Conservation (phyloP, 176 grass and related monocot species). For the Aegilops longissima region DNA sequence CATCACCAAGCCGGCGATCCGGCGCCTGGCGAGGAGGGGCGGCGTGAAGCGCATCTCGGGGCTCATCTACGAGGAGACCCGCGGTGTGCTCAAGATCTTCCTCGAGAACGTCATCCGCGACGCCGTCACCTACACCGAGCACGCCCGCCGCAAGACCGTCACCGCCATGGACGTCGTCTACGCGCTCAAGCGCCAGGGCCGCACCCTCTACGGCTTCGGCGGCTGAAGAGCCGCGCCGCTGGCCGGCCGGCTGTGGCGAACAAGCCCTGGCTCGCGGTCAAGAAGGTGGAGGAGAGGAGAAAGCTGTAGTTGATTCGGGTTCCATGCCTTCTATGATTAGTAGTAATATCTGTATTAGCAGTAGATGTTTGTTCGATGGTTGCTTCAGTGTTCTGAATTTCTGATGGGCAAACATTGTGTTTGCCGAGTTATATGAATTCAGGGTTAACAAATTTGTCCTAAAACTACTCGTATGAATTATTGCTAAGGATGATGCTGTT, state of each 20-base stretch:
- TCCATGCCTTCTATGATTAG: background rate
- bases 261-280: conserved; percentile 41
- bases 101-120: conserved; percentile 98
- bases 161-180: conserved; percentile 97
- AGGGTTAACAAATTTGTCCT: background rate
- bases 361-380: background rate
- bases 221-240: conserved; percentile 19
- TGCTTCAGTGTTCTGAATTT: background rate
- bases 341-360: background rate
- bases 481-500: background rate
- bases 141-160: conserved; percentile 87
- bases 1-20: conserved; percentile 80
- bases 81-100: conserved; percentile 97
- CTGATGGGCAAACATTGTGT: background rate
- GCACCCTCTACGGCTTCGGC: conserved; percentile 86
- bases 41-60: conserved; percentile 95
- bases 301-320: background rate
- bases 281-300: background rate
- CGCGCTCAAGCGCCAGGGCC: conserved; percentile 89
- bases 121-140: conserved; percentile 93
- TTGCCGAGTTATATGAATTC: background rate
- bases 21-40: conserved; percentile 56
- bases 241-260: conserved; percentile 11
- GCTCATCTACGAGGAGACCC: conserved; percentile 96
- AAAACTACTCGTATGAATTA: background rate